phyloP scores from a whole-genome alignment of 306 rosid species.

The Quercus aquifolioides region DNA sequence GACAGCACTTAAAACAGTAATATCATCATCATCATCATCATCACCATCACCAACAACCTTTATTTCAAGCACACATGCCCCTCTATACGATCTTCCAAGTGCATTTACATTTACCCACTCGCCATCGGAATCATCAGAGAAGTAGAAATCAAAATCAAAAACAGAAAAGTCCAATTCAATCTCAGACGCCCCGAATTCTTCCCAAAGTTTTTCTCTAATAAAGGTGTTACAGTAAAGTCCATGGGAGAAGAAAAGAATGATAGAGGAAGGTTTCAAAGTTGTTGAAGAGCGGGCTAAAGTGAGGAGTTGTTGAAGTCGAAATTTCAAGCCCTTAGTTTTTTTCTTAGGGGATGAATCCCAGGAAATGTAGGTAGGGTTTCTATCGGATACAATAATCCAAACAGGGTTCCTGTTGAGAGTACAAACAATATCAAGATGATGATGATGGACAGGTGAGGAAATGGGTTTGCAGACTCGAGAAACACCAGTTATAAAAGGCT shows the following conservation, averaged over 20 bases:
- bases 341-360: conserved; percentile 37
- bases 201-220: conserved; percentile 38
- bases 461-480: conserved; percentile 89
- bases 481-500: conserved; percentile 71
- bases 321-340: conserved; percentile 60
- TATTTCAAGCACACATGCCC: conserved; percentile 63
- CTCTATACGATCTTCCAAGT: conserved; percentile 46
- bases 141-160: conserved; percentile 30
- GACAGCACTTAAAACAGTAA: conserved; percentile 16
- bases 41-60: conserved; percentile 14
- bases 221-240: conserved; percentile 36
- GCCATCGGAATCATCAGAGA: conserved; percentile 48
- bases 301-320: conserved; percentile 54
- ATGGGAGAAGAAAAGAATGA: conserved; percentile 74
- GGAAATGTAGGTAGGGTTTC: conserved; percentile 70
- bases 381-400: conserved; percentile 87
- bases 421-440: conserved; percentile 69
- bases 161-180: conserved; percentile 42
- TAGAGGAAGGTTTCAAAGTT: conserved; percentile 69
- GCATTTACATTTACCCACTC: conserved; percentile 66
- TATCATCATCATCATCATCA: conserved; percentile 2
- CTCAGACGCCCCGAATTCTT: conserved; percentile 60
- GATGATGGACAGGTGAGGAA: conserved; percentile 47
- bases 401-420: conserved; percentile 66
- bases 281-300: conserved; percentile 51